Base-by-base conservation (phyloP, 495 filamentous ascomycete genomes). In the Podospora bellae-mahoneyi region DNA sequence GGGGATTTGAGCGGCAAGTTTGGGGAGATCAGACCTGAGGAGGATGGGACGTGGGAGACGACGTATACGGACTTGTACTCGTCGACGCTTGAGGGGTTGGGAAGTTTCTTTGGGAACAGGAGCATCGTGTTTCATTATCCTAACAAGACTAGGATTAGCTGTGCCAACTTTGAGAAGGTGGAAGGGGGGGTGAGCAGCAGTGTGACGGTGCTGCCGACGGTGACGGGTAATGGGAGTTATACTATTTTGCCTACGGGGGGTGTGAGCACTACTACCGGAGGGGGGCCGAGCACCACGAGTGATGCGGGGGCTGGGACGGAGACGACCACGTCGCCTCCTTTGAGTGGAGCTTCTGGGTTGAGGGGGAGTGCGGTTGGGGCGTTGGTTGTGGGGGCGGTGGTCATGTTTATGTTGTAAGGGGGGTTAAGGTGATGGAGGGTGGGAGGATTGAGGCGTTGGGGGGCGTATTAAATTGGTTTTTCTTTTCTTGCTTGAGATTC, bases 1-100 rank as follows among this genome's bases (percentile, higher is more conserved):
- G 93, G 93, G 68, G 93, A 97, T 78, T 79, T 96, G 63, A 84
- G 86, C 70, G 93, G 93, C 73, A 97, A 96, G 83, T 85, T 93
- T 73, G 91, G 90, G 64, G 83, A 82, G 57, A 88, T 94, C 74
- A 67, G 72, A 0, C 56, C 61, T 9, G 30, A 54, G 2, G 81
- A 81, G 57, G 72, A 76, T 30, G 76, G 74, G 65, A 65, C 72
- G 0, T 88, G 79, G 77, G 71, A 70, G 15, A 72, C 72, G 58
- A 80, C 76, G 20, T 96, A 90, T 77, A 73, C 77, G 60, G 93
- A 97, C 76, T 73, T 79, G 32, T 97, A 88, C 81, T 76, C 89
- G 18, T 90, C 91, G 4, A 87, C 87, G 30, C 66, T 78, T 56
- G 71, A 80, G 44, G 86, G 85, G 27, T 81, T 27, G 83, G 80